These are phyloP conservation scores for Leishmania tropica DNA, from an alignment of 208 protist species.

Conservation along the genomic window DNA sequence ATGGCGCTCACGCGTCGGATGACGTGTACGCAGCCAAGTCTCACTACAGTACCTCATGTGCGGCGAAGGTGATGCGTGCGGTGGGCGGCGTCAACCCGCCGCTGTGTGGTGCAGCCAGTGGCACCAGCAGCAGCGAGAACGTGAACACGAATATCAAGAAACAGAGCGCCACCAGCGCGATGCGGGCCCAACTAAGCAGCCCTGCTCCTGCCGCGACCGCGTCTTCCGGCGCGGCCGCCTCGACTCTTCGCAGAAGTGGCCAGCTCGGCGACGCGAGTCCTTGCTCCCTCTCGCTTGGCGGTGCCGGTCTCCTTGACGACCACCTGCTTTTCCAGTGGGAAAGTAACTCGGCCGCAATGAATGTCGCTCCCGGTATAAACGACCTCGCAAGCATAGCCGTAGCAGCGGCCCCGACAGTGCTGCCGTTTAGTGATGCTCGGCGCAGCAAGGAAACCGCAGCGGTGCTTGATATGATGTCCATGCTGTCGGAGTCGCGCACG, in stretches of 20 bases:
- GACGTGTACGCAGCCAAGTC: not conserved
- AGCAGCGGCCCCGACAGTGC: not conserved
- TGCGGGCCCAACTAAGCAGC: not conserved
- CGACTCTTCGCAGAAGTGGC: too few species aligned
- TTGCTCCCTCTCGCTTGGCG: conserved; percentile 8
- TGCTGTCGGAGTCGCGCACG: conserved; percentile 3
- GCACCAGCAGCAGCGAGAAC: conserved; percentile 5
- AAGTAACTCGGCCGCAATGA: not conserved
- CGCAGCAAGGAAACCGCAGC: not conserved
- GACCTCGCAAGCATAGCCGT: not conserved
- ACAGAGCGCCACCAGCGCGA: not conserved
- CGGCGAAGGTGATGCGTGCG: conserved; percentile 1
- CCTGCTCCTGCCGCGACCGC: not conserved
- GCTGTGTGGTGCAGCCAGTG: not conserved
- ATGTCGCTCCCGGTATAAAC: not conserved
- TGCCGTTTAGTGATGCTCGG: not conserved
- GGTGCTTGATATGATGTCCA: conserved; percentile 11
- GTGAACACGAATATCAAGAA: not conserved
- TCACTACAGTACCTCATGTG: not conserved
- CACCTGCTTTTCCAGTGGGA: conserved; percentile 26
- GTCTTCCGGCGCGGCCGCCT: not conserved
- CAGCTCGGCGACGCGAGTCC: not conserved
- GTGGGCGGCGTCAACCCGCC: not conserved
- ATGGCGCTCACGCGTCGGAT: not conserved
- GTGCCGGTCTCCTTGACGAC: conserved; percentile 12